A percentile compares a stretch with the other conserved stretches of the same genome.
Conservation (phyloP, 1,139 yeast species). For the Spathaspora sp. region DNA sequence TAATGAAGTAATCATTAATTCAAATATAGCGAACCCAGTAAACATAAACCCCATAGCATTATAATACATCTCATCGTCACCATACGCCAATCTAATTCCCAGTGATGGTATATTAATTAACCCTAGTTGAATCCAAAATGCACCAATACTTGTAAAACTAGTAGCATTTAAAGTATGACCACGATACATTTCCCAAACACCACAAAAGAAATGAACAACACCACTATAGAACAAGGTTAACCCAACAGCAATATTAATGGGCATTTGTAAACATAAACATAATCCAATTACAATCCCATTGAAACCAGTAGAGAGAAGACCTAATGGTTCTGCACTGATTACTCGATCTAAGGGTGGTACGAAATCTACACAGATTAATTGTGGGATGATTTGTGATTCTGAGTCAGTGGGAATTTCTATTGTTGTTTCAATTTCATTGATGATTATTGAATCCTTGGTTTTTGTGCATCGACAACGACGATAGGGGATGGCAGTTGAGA, state of each 20-base stretch:
- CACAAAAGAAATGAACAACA: conserved; percentile 46
- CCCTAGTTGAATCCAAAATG: conserved; percentile 43
- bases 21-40: conserved; percentile 46
- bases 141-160: conserved; percentile 42
- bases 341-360: neutral
- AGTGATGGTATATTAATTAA: conserved; percentile 32
- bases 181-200: conserved; percentile 49
- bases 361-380: neutral
- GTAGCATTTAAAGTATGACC: conserved; percentile 44
- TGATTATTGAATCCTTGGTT: neutral
- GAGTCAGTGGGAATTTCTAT: neutral
- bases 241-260: conserved; percentile 43
- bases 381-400: neutral
- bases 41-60: conserved; percentile 45
- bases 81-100: conserved; percentile 63
- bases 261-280: conserved; percentile 27
- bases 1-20: conserved; percentile 36
- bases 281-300: conserved; percentile 50
- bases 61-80: conserved; percentile 26
- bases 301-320: conserved; percentile 51
- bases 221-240: conserved; percentile 49
- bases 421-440: neutral
- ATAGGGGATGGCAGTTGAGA: neutral
- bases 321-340: conserved; percentile 63
- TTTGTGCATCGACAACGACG: neutral